phyloP scores from a whole-genome alignment of 1,284 basidiomycete genomes.

The Malassezia psittaci region DNA sequence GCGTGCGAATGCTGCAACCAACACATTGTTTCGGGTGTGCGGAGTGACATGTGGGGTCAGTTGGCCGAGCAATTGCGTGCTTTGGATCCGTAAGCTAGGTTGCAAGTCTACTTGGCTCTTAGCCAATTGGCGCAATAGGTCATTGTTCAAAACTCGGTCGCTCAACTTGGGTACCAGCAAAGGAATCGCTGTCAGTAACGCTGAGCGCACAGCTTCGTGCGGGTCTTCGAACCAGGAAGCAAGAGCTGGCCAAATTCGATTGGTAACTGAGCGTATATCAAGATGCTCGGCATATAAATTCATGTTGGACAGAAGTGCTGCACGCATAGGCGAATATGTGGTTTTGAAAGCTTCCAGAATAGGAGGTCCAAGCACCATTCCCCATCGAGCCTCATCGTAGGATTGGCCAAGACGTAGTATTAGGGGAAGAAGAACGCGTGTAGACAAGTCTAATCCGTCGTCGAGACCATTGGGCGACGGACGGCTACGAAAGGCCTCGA shows the following conservation, averaged over 20 bases:
- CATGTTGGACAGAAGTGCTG: constrained; percentile 81
- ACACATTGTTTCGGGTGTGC: constrained; percentile 78
- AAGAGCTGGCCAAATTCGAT: constrained; percentile 86
- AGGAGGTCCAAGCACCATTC: constrained; percentile 20
- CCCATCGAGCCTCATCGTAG: constrained; percentile 31
- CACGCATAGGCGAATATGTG: constrained; percentile 73
- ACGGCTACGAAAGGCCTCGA: constrained; percentile 55
- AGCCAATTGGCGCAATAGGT: constrained; percentile 80
- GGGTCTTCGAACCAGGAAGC: constrained; percentile 94
- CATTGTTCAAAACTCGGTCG: constrained; percentile 90
- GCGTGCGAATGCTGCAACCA: constrained; percentile 85
- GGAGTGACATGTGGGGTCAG: constrained; percentile 73
- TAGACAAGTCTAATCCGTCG: constrained; percentile 16
- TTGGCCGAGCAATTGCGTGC: constrained; percentile 86
- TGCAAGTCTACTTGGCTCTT: constrained; percentile 86
- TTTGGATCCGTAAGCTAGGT: constrained; percentile 91
- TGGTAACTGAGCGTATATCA: constrained; percentile 69
- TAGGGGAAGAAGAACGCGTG: constrained; percentile 27
- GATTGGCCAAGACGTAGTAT: constrained; percentile 32
- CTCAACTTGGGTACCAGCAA: constrained; percentile 68
- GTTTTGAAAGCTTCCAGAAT: constrained; percentile 35
- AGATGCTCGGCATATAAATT: constrained; percentile 74
- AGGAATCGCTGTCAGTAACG: constrained; percentile 78
- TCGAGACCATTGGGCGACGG: not conserved
- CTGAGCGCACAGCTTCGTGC: constrained; percentile 82